Conservation (phyloP, 2,329 filamentous ascomycete species). For the Claviceps maximensis region DNA sequence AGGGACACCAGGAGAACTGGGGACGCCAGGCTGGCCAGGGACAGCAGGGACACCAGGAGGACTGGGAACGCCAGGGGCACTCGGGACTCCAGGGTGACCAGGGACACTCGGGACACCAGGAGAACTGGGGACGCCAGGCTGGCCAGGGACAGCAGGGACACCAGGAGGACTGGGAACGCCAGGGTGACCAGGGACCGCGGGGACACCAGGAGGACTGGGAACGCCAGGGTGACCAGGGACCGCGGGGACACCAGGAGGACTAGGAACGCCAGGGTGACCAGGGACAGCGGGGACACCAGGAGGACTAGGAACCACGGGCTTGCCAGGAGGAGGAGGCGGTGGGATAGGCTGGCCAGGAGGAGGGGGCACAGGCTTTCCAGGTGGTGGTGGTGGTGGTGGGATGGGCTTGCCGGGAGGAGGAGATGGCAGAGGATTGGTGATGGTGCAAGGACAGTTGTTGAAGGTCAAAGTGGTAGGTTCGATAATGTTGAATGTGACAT, state of each 20-base stretch:
- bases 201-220: neutral
- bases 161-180: too few relatives aligned
- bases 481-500: slow-evolving; percentile 31
- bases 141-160: too few relatives aligned
- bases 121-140: too few relatives aligned
- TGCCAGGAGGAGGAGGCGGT: slow-evolving; percentile 3
- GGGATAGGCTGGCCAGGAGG: slow-evolving; percentile 1
- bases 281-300: neutral
- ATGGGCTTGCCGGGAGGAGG: neutral
- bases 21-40: neutral
- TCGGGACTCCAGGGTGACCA: too few relatives aligned
- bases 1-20: slow-evolving; percentile 3
- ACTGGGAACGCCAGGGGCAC: neutral
- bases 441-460: slow-evolving; percentile 34
- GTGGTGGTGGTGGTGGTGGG: neutral
- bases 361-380: neutral
- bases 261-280: neutral
- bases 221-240: neutral
- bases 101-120: too few relatives aligned
- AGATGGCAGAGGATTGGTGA: slow-evolving; percentile 13
- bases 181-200: neutral
- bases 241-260: neutral
- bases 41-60: slow-evolving; percentile 1
- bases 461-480: slow-evolving; percentile 29
- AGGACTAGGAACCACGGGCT: slow-evolving; percentile 5